phyloP scores from a whole-genome alignment of 306 rosid genomes.

The Aeschynomene evenia region DNA sequence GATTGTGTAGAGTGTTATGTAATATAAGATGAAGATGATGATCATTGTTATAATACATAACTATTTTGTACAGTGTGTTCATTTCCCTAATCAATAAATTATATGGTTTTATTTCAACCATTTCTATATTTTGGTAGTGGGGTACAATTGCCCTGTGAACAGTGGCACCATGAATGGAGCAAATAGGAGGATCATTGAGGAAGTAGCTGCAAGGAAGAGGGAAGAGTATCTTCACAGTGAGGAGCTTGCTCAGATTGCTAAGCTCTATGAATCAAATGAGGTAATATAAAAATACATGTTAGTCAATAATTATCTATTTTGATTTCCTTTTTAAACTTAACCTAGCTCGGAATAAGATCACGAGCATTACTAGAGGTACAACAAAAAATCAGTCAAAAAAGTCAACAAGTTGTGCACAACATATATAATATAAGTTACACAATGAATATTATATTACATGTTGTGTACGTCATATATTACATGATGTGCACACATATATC shows the following conservation, averaged over 20 bases:
- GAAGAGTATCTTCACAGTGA: slow-evolving; percentile 44
- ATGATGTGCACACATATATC: no score
- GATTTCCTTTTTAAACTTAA: slow-evolving; percentile 9
- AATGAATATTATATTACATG: no score
- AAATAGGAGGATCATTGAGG: slow-evolving; percentile 41
- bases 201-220: slow-evolving; percentile 43
- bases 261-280: slow-evolving; percentile 45
- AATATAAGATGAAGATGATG: neutral
- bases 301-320: neutral
- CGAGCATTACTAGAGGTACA: no score
- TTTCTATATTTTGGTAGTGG: slow-evolving; percentile 46
- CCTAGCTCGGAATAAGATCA: neutral
- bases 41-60: neutral
- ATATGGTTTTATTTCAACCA: neutral
- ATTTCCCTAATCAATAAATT: slow-evolving; percentile 20
- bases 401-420: no score
- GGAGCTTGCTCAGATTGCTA: slow-evolving; percentile 40
- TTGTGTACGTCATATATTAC: no score
- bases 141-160: slow-evolving; percentile 49
- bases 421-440: no score
- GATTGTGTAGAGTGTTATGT: no score
- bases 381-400: no score
- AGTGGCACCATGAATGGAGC: slow-evolving; percentile 40
- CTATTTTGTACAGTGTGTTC: neutral
- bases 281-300: slow-evolving; percentile 30